Evolutionary conservation across 371 early-diverging fungal genomes (phyloP).

Genomic region (Circinella umbellata): DNA sequence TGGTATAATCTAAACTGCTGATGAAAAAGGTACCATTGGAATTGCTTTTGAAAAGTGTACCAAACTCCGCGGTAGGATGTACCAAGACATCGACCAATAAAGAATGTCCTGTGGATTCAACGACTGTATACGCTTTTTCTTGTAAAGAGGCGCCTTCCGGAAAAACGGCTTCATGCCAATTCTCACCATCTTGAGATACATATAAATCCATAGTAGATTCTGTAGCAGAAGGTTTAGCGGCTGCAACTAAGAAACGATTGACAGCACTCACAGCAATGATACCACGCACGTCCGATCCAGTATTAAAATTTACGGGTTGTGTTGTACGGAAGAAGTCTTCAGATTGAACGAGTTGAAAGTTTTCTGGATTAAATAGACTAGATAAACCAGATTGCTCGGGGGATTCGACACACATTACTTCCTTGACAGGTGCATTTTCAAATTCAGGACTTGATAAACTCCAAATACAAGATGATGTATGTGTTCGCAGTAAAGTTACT

Average conservation of each 20-base stretch:
- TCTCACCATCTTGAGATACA: slow-evolving; percentile 63
- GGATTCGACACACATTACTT: slow-evolving; percentile 74
- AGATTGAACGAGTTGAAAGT: slow-evolving; percentile 62
- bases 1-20: slow-evolving; percentile 76
- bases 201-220: slow-evolving; percentile 60
- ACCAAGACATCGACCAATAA: slow-evolving; percentile 70
- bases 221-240: slow-evolving; percentile 53
- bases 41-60: slow-evolving; percentile 84
- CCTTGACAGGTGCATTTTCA: slow-evolving; percentile 55
- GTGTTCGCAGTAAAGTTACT: slow-evolving; percentile 50
- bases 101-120: slow-evolving; percentile 72
- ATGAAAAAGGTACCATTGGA: slow-evolving; percentile 91
- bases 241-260: slow-evolving; percentile 72
- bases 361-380: slow-evolving; percentile 45
- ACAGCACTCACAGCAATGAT: slow-evolving; percentile 69
- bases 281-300: slow-evolving; percentile 52
- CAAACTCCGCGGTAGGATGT: slow-evolving; percentile 49
- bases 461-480: slow-evolving; percentile 73
- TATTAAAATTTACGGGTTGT: slow-evolving; percentile 49
- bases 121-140: slow-evolving; percentile 74
- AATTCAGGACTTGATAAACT: slow-evolving; percentile 58
- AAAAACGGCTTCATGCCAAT: slow-evolving; percentile 69
- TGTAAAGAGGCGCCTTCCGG: slow-evolving; percentile 52
- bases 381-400: slow-evolving; percentile 40
- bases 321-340: slow-evolving; percentile 69